Conservation (phyloP, 345 rosid species). For the Aquilaria malaccensis region DNA sequence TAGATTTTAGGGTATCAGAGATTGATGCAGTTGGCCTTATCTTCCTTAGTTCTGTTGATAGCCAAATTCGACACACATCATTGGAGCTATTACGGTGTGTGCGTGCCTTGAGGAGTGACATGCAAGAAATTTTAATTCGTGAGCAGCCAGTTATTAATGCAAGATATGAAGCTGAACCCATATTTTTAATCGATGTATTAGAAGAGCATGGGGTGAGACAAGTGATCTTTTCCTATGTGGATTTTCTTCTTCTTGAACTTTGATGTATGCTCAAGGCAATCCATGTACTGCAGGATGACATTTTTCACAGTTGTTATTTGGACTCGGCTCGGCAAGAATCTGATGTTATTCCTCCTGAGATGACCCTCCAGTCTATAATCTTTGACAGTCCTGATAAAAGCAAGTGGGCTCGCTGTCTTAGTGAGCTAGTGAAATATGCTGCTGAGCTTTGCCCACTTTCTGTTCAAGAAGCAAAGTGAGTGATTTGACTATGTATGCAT, state of each 20-base stretch:
- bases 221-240: slow-evolving; percentile 4
- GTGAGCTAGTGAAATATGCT: slow-evolving; percentile 82
- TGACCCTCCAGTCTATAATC: slow-evolving; percentile 79
- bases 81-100: slow-evolving; percentile 87
- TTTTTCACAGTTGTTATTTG: slow-evolving; percentile 88
- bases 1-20: slow-evolving; percentile 76
- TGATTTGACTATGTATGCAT: background rate
- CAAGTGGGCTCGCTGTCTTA: slow-evolving; percentile 89
- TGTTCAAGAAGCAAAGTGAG: slow-evolving; percentile 89
- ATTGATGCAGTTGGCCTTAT: slow-evolving; percentile 92
- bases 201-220: slow-evolving; percentile 89
- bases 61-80: slow-evolving; percentile 89
- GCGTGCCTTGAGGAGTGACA: slow-evolving; percentile 80
- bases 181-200: slow-evolving; percentile 78
- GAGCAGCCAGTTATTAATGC: slow-evolving; percentile 50
- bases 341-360: slow-evolving; percentile 84
- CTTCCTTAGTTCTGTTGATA: slow-evolving; percentile 85
- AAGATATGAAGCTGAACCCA: slow-evolving; percentile 69
- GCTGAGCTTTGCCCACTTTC: slow-evolving; percentile 90
- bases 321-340: slow-evolving; percentile 85
- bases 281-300: slow-evolving; percentile 59
- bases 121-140: slow-evolving; percentile 42
- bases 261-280: slow-evolving; percentile 10
- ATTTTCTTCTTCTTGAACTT: slow-evolving; percentile 9
- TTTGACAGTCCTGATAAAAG: slow-evolving; percentile 88